Base-by-base conservation (phyloP, 164 flowering plant genomes). In the Tetracentron sinense region DNA sequence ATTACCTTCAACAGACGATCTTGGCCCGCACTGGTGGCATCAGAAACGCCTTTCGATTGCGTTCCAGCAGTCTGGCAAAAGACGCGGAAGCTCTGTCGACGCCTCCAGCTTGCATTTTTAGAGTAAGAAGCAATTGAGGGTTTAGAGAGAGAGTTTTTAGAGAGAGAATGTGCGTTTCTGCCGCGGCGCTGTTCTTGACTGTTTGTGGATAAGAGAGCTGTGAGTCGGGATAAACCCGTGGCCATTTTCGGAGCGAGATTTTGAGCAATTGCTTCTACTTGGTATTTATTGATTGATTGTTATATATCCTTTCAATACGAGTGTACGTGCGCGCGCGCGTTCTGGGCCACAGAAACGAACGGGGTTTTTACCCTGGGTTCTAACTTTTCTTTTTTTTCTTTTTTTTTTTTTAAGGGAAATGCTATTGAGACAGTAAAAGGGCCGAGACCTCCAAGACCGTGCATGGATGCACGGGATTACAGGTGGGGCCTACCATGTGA, bases 1-100 rank as follows among this genome's bases (percentile, higher is more conserved):
- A 53, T 15, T 28, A 72, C 84, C 77, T 78, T 81, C 42, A 60
- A 54, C 16, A 81, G 76, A 25, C 85, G 85, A 67, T 74, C 77
- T 56, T 70, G 77, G 42, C 85, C 85, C 11, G 58, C 69, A 17
- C 26, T 16, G 26, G 49, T 48, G 8, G 44, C 14, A 38, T 38
- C 44, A 38, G 44, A 38, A 1, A 10, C 44, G 42, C 62, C 69
- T 56, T 58, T 61, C 27, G 77, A 44, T 26, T 70, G 71, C 42
- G 69, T 69, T 21, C 71, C 74, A 11, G 78, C 61, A 22, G 71
- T 53, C 69, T 66, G 79, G 55, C 76, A 71, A 46, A 22, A 14
- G 50, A 77, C 57, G 19, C 22, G 56, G 17, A 10, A 10, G 15
- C 44, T 38, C 14, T 1, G 8, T 38, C 44, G 44, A 10, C 44